Percentiles rank a stretch among this genome's conserved stretches.
Conservation (phyloP, 371 early-diverging fungal genomes). For the Apophysomyces sp. region DNA sequence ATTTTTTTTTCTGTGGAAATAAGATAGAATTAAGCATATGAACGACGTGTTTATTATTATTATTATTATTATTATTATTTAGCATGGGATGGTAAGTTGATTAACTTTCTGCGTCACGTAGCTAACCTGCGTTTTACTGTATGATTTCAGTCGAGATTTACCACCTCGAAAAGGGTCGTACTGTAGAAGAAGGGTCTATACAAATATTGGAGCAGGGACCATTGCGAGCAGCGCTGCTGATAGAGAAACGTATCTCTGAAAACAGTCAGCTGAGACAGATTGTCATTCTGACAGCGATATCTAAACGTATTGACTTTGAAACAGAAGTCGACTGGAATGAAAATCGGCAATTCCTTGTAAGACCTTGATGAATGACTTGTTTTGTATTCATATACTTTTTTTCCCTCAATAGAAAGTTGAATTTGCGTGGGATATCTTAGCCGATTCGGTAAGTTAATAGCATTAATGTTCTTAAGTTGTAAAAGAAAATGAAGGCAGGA, state of each 20-base stretch:
- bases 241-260: constrained; percentile 59
- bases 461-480: neutral
- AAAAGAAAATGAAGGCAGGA: no score
- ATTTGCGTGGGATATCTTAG: constrained; percentile 78
- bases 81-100: constrained; percentile 50
- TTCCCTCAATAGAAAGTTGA: constrained; percentile 68
- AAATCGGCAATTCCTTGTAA: constrained; percentile 72
- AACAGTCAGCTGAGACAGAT: constrained; percentile 68
- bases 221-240: constrained; percentile 68
- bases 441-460: constrained; percentile 52
- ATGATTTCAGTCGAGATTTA: constrained; percentile 72
- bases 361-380: neutral
- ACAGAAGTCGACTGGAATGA: constrained; percentile 93
- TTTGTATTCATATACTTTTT: neutral
- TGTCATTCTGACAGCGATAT: constrained; percentile 67
- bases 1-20: neutral
- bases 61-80: neutral
- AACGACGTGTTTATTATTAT: no score
- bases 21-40: neutral
- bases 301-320: constrained; percentile 84
- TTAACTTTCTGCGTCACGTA: neutral
- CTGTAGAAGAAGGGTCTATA: constrained; percentile 38
- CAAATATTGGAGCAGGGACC: constrained; percentile 80
- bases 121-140: neutral
- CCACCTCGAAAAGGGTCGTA: constrained; percentile 80